Conservation (phyloP, 331 rosid species). For the Pyracantha coccinea region DNA sequence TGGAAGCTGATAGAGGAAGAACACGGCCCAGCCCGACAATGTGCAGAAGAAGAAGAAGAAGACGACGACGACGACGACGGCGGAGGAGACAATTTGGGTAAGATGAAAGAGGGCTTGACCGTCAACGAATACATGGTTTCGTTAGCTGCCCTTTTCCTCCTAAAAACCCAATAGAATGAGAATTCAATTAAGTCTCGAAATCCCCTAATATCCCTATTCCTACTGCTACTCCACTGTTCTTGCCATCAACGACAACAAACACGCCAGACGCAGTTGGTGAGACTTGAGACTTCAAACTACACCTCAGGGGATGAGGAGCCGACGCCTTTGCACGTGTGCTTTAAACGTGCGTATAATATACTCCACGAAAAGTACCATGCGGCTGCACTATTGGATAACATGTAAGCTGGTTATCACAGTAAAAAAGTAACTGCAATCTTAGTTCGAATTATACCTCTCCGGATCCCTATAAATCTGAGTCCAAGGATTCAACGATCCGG, state of each 20-base stretch:
- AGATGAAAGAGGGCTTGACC: conserved; percentile 38
- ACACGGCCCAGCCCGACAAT: conserved; percentile 16
- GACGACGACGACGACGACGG: conserved; percentile 20
- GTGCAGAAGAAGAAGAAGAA: not conserved
- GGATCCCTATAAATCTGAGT: no score
- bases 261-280: not conserved
- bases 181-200: not conserved
- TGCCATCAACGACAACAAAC: not conserved
- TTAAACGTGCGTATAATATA: not conserved
- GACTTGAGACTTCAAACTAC: not conserved
- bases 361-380: not conserved
- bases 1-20: conserved; percentile 36
- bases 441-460: no score
- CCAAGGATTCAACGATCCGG: no score
- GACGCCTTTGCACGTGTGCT: conserved; percentile 3
- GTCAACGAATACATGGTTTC: conserved; percentile 50
- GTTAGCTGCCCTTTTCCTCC: not conserved
- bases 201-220: not conserved
- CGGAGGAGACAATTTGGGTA: conserved; percentile 23
- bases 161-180: not conserved
- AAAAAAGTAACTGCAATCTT: no score
- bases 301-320: not conserved
- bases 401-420: no score
- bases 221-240: not conserved
- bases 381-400: not conserved